These are phyloP conservation scores for Teratosphaeria nubilosa DNA, from an alignment of 2,329 filamentous ascomycete species.

Conservation along the genomic window DNA sequence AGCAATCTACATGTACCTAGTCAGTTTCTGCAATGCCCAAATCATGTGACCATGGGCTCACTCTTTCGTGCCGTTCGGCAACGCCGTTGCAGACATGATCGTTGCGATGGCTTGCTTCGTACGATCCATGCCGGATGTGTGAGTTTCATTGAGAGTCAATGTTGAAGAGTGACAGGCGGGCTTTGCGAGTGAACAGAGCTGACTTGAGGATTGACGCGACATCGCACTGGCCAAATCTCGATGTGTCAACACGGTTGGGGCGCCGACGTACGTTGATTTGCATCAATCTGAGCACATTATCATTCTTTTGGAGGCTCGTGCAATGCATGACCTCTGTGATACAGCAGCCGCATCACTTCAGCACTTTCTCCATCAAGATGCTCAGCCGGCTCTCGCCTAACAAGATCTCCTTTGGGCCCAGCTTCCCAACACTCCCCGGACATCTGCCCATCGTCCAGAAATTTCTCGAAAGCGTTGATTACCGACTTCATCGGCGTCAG, in stretches of 20 bases:
- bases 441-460: constrained; percentile 25
- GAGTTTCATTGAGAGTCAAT: too few species aligned
- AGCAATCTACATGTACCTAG: neutral
- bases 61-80: neutral
- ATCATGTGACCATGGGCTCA: neutral
- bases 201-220: too few species aligned
- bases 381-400: constrained; percentile 18
- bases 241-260: neutral
- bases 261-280: neutral
- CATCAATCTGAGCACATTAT: neutral
- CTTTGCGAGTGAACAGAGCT: too few species aligned
- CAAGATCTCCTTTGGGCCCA: constrained; percentile 28
- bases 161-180: too few species aligned
- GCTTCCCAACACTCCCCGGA: constrained; percentile 34
- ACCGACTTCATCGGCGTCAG: constrained; percentile 32
- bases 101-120: constrained; percentile 34
- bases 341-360: constrained; percentile 12
- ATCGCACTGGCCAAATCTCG: too few species aligned
- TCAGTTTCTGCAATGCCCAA: neutral
- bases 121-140: too few species aligned
- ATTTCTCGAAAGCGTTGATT: constrained; percentile 31
- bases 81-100: neutral
- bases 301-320: constrained; percentile 8
- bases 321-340: constrained; percentile 14
- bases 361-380: constrained; percentile 25